Percentiles rank a stretch among this genome's conserved stretches.
Evolutionary conservation across 768 basidiomycete species (phyloP).

Genomic region (Galerina sulciceps): DNA sequence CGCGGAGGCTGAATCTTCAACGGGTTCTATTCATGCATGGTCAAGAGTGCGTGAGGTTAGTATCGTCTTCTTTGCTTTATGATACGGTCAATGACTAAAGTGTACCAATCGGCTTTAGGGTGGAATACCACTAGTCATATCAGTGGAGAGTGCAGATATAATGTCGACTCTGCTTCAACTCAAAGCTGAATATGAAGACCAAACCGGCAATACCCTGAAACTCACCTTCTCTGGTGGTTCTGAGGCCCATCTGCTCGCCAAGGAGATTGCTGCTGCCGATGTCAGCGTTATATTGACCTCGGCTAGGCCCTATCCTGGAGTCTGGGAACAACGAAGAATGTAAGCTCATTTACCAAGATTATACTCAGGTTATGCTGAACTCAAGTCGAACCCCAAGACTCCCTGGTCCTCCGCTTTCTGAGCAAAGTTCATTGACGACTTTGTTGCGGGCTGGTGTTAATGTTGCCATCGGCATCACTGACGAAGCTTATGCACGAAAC

Average conservation of each 20-base stretch:
- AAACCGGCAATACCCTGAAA: constrained; percentile 32
- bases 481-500: constrained; percentile 69
- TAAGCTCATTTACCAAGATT: constrained; percentile 31
- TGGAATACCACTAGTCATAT: constrained; percentile 65
- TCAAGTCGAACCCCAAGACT: constrained; percentile 38
- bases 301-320: constrained; percentile 61
- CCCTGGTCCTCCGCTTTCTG: constrained; percentile 71
- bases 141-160: constrained; percentile 73
- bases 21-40: constrained; percentile 30
- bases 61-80: background rate
- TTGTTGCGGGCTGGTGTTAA: constrained; percentile 66
- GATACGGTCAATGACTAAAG: background rate
- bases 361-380: too few species aligned
- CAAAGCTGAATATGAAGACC: constrained; percentile 54
- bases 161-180: constrained; percentile 72
- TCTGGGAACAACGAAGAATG: constrained; percentile 72
- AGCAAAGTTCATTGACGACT: constrained; percentile 54
- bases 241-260: constrained; percentile 67
- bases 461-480: constrained; percentile 60
- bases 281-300: constrained; percentile 74
- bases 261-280: constrained; percentile 59
- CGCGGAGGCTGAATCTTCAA: constrained; percentile 24
- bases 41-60: constrained; percentile 39
- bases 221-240: constrained; percentile 62
- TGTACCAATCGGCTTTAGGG: constrained; percentile 40